These are phyloP conservation scores for Kodamaea alishanica DNA, from an alignment of 1,139 yeast species.

Conservation along the genomic window DNA sequence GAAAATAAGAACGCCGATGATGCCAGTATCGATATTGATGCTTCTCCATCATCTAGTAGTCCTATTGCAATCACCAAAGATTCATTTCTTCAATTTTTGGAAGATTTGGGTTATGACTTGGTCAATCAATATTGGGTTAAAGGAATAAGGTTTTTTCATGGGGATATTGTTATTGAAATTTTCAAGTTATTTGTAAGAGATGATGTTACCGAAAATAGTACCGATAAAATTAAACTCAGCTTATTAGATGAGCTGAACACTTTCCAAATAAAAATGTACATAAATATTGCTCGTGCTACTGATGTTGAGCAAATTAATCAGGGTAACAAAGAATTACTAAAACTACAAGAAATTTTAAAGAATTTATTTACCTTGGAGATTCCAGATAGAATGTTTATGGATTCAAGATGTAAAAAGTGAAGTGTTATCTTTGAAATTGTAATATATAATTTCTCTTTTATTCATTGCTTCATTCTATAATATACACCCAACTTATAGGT, in stretches of 20 bases:
- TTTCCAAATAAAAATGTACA: conserved; percentile 62
- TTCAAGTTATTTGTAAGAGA: conserved; percentile 48
- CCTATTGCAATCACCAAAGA: conserved; percentile 17
- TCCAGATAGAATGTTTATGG: conserved; percentile 81
- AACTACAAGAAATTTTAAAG: conserved; percentile 58
- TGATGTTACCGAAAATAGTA: conserved; percentile 25
- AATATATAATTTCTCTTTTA: neutral
- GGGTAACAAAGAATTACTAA: conserved; percentile 60
- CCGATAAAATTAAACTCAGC: conserved; percentile 32
- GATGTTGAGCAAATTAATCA: conserved; percentile 69
- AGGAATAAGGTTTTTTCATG: conserved; percentile 64
- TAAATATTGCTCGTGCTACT: conserved; percentile 67
- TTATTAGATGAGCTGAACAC: conserved; percentile 54
- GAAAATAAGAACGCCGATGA: conserved; percentile 7
- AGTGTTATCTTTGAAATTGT: neutral
- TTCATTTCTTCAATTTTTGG: conserved; percentile 48
- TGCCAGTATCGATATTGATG: conserved; percentile 4
- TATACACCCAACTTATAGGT: conserved; percentile 12
- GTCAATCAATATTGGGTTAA: conserved; percentile 64
- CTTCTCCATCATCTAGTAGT: neutral
- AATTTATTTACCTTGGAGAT: conserved; percentile 65
- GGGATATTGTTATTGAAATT: conserved; percentile 59
- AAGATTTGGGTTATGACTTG: conserved; percentile 67
- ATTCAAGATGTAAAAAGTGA: conserved; percentile 47
- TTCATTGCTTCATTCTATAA: conserved; percentile 1